Evolutionary conservation across 805 yeast species (phyloP).

Genomic region (Cyberlindnera saturnus): DNA sequence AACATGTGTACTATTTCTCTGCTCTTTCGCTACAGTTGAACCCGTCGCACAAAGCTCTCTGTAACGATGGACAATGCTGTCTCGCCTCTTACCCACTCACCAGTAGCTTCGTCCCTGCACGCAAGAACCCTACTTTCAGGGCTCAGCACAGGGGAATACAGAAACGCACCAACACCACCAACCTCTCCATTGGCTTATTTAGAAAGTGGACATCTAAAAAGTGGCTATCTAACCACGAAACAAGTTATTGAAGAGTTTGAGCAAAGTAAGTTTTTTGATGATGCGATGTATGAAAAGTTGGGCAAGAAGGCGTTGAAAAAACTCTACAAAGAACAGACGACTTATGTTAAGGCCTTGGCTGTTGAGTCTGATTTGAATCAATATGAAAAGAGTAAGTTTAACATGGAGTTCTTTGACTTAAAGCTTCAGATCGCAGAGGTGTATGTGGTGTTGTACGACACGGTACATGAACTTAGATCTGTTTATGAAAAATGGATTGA

Average conservation of each 20-base stretch:
- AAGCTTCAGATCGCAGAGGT: neutral
- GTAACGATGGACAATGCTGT: too few relatives aligned
- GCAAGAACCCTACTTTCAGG: too few relatives aligned
- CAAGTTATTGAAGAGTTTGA: slow-evolving; percentile 8
- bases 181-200: neutral
- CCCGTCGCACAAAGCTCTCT: too few relatives aligned
- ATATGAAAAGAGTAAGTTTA: neutral
- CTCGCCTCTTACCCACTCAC: too few relatives aligned
- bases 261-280: slow-evolving; percentile 1
- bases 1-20: too few relatives aligned
- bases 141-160: too few relatives aligned
- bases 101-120: too few relatives aligned
- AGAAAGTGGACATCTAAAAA: neutral
- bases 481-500: neutral
- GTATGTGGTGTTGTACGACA: neutral
- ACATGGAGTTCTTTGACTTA: neutral
- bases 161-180: too few relatives aligned
- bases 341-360: neutral
- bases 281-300: neutral
- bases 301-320: neutral
- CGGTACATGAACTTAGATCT: neutral
- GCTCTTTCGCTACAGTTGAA: too few relatives aligned
- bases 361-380: too few relatives aligned
- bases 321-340: slow-evolving; percentile 2
- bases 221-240: neutral